A percentile compares a stretch with the other conserved stretches of the same genome.
Conservation (phyloP, 2,329 filamentous ascomycete species). For the Dichotomopilus funicola region DNA sequence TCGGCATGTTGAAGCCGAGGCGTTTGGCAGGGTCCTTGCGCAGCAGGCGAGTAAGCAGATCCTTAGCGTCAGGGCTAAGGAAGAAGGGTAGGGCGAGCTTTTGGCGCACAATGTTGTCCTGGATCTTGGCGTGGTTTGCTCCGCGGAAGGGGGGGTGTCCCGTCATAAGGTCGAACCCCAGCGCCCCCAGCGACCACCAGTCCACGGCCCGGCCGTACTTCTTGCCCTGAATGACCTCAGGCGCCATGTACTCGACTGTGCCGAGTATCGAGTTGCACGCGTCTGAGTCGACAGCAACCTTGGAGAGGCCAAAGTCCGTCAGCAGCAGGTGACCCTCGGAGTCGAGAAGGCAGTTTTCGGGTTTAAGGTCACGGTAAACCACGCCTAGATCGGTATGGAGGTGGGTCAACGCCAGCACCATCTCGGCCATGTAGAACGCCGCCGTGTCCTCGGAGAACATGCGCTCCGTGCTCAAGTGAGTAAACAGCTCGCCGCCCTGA, state of each 20-base stretch:
- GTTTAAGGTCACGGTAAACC: conserved; percentile 94
- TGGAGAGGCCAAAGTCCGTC: conserved; percentile 94
- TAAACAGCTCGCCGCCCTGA: conserved; percentile 92
- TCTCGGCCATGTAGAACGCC: conserved; percentile 98
- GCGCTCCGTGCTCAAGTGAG: conserved; percentile 85
- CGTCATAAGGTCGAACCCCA: conserved; percentile 88
- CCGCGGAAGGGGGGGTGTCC: conserved; percentile 87
- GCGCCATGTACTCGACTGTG: conserved; percentile 98
- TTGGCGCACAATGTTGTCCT: conserved; percentile 91
- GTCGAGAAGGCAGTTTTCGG: conserved; percentile 93
- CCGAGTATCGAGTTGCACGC: conserved; percentile 84
- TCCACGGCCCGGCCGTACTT: conserved; percentile 93
- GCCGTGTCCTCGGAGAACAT: conserved; percentile 90
- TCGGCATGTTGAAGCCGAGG: conserved; percentile 80
- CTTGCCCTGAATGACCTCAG: conserved; percentile 81
- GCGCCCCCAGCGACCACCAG: conserved; percentile 96
- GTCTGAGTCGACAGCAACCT: conserved; percentile 72
- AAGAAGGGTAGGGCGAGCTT: conserved; percentile 88
- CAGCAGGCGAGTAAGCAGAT: conserved; percentile 80
- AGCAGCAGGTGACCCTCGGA: conserved; percentile 85
- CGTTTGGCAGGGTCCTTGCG: conserved; percentile 90
- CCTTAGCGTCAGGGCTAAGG: conserved; percentile 84
- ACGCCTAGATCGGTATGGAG: conserved; percentile 88
- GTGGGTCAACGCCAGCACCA: conserved; percentile 89
- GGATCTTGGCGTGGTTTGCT: conserved; percentile 87